These are phyloP conservation scores for Theobroma cacao DNA, from an alignment of 345 rosid species.

Conservation along the genomic window DNA sequence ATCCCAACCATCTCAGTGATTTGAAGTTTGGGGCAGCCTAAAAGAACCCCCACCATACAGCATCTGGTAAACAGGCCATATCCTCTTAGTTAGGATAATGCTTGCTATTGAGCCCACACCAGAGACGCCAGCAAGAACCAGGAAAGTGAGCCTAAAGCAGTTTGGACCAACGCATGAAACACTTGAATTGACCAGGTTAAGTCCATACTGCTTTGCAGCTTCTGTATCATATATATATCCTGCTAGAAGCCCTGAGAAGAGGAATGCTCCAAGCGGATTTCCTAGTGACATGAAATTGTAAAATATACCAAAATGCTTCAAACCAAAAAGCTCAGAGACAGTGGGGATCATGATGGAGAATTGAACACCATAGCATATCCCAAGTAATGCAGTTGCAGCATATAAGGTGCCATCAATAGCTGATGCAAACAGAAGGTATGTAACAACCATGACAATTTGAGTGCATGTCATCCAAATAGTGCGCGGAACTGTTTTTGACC, in stretches of 20 bases:
- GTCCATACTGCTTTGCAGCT: conserved; percentile 50
- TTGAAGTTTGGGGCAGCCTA: conserved; percentile 41
- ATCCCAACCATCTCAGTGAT: conserved; percentile 26
- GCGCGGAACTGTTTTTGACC: conserved; percentile 52
- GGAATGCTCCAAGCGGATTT: conserved; percentile 62
- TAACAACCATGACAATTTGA: conserved; percentile 46
- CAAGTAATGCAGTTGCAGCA: conserved; percentile 55
- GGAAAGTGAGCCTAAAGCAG: conserved; percentile 67
- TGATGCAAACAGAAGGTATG: conserved; percentile 59
- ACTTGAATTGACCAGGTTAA: conserved; percentile 24
- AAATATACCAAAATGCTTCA: conserved; percentile 57
- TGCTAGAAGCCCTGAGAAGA: conserved; percentile 63
- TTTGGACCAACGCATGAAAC: conserved; percentile 52
- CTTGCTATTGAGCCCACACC: conserved; percentile 45
- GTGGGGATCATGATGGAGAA: conserved; percentile 65
- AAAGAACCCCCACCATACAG: conserved; percentile 61
- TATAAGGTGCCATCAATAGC: conserved; percentile 45
- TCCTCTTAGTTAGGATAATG: conserved; percentile 42
- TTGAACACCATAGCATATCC: conserved; percentile 64
- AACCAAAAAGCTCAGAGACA: conserved; percentile 64
- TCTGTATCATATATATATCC: conserved; percentile 56
- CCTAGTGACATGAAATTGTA: conserved; percentile 60
- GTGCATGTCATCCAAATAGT: conserved; percentile 62
- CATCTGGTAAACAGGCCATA: conserved; percentile 59
- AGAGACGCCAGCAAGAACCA: conserved; percentile 48